Evolutionary conservation across 225 moss, liverwort and hornwort genomes (phyloP), one percentile per base, ranked within the genome.

Genomic region (Neckera pumila): DNA sequence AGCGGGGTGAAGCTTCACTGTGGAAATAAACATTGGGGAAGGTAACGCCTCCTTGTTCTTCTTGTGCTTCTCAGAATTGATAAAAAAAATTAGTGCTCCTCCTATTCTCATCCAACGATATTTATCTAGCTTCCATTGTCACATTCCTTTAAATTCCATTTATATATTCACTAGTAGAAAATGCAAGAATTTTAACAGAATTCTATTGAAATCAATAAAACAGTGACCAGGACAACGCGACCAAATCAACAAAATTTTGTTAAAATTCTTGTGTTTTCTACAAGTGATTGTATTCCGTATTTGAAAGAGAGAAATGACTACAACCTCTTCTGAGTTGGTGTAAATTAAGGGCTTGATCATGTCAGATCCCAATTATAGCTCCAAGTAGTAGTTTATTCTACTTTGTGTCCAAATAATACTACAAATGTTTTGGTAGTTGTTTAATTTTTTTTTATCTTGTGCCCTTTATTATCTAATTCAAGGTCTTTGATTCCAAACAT

Each of bases 71-170:
- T 76, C 3, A 1, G 22, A 21, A 53, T 1, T 51, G 17, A 72
- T 21, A n/a, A 7, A 11, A 13, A 67, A 33, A 19, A 31, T 31
- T 0, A 11, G 0, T 28, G 1, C 1, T 53, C 9, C 1, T n/a
- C n/a, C n/a, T n/a, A n/a, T n/a, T n/a, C n/a, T n/a, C n/a, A 20
- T 33, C 2, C 0, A 0, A 11, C 0, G 0, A 26, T 40, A 19
- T 40, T 40, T 18, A 18, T 79, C 2, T 0, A 0, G 0, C 15
- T 38, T 27, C 26, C 8, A 14, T 54, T 0, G 4, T 23, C 0
- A 15, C 25, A 56, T n/a, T 54, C 25, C 2, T 56, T 56, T n/a
- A 2, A 16, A 16, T 56, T n/a, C n/a, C 17, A 56, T 26, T 78
- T n/a, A n/a, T n/a, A n/a, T n/a, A n/a, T n/a, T n/a, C n/a, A n/a